Conservation (phyloP, 495 filamentous ascomycete species). For the Corynascus novoguineensis region DNA sequence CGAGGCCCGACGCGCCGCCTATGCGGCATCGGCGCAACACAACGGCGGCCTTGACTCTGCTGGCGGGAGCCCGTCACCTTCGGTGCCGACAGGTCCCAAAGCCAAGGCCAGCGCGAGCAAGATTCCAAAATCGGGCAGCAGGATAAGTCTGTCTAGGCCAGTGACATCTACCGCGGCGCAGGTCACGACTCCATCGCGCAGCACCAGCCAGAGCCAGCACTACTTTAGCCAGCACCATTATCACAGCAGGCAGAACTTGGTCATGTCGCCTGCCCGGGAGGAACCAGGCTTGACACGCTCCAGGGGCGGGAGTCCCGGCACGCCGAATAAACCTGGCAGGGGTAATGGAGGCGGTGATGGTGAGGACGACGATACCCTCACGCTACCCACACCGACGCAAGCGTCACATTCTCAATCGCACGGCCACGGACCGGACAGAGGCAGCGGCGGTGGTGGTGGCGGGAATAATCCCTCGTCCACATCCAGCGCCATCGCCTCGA, state of each 20-base stretch:
- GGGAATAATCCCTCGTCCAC: neutral
- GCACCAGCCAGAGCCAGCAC: neutral
- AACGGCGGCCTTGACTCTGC: conserved; percentile 21
- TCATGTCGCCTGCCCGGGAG: neutral
- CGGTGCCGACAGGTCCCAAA: conserved; percentile 45
- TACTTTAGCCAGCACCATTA: neutral
- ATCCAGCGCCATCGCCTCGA: neutral
- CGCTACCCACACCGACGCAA: neutral
- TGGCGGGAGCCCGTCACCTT: conserved; percentile 45
- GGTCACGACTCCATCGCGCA: neutral
- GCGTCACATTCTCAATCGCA: neutral
- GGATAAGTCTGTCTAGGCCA: neutral
- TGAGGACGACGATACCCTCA: conserved; percentile 11
- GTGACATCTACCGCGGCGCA: neutral
- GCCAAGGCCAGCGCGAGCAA: conserved; percentile 28
- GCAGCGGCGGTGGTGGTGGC: neutral
- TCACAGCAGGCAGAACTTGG: neutral
- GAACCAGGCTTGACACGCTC: conserved; percentile 10
- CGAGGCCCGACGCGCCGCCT: conserved; percentile 37
- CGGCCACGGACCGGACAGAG: neutral
- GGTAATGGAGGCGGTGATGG: neutral
- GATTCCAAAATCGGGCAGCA: conserved; percentile 32
- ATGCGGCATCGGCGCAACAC: conserved; percentile 19
- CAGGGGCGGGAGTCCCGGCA: conserved; percentile 12
- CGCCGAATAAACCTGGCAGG: neutral